Evolutionary conservation across 352 stramenopile genomes (phyloP), one percentile per base, ranked within the genome.

Genomic region (Saprolegnia diclina): DNA sequence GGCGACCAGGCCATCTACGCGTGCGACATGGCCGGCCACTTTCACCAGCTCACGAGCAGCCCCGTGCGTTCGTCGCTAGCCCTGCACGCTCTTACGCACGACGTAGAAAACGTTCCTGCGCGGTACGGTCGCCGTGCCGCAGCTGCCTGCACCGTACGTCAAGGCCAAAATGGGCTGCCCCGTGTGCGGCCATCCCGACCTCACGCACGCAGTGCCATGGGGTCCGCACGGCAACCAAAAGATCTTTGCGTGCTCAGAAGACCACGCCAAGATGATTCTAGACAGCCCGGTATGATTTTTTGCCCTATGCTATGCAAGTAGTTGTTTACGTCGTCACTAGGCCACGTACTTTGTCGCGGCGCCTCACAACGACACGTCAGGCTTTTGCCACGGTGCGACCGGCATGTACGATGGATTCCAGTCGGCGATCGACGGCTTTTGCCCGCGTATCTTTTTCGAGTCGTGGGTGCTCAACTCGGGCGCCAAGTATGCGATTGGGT

Each of bases 381-480:
- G 16, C 21, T 66, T 42, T 35, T 66, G 57, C 57, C 57, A 66
- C 32, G 57, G 57, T 11, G 57, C 57, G 2, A 66, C 57, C 9
- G 50, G 14, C 75, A 93, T 93, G 85, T 93, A 91, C 67, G 83
- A 91, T 64, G 83, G 83, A 40, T 91, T 92, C 73, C 82, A 91
- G 72, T 71, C 87, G 63, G 83, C 82, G 26, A 82, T 89, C 29
- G 37, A 66, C 26, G 74, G 77, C 24, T 79, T 80, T 52, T 93
- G 85, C 64, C 73, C 85, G 42, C 67, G 89, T 71, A 75, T 93
- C 50, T 76, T 93, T 59, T 93, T 93, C 74, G 77, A 90, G 73
- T 74, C 83, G 32, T 91, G 82, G 83, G 74, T 93, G 45, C 68
- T 91, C 18, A 79, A 79, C 32, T 87, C 79, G 0, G 71, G 54